Evolutionary conservation across 2,329 filamentous ascomycete genomes (phyloP).

Genomic region (Coniochaeta prunicola): DNA sequence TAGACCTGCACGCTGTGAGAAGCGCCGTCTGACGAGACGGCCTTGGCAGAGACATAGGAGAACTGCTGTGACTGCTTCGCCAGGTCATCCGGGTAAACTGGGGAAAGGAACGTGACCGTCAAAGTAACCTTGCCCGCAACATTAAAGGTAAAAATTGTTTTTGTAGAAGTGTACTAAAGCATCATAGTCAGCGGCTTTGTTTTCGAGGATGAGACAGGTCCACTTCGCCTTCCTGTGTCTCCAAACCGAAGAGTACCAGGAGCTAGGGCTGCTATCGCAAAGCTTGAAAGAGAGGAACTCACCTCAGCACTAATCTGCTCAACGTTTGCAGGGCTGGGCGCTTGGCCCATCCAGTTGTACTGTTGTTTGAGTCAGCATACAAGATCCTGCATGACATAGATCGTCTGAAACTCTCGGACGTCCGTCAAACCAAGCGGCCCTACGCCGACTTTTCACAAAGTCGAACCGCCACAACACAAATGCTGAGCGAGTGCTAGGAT

Average conservation of each 20-base stretch:
- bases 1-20: conserved; percentile 63
- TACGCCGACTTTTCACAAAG: background rate
- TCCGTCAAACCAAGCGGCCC: conserved; percentile 4
- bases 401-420: background rate
- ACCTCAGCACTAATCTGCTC: conserved; percentile 53
- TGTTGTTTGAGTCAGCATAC: background rate
- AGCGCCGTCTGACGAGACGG: conserved; percentile 53
- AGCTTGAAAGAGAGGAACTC: background rate
- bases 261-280: background rate
- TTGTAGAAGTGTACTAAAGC: conserved; percentile 59
- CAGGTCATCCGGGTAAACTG: conserved; percentile 59
- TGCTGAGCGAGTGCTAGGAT: conserved; percentile 13
- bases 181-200: background rate
- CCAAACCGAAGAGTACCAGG: background rate
- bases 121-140: conserved; percentile 54
- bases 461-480: background rate
- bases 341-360: conserved; percentile 63
- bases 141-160: conserved; percentile 61
- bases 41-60: conserved; percentile 61
- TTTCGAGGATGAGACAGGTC: background rate
- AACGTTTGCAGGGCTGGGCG: conserved; percentile 37
- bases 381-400: background rate
- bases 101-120: conserved; percentile 64
- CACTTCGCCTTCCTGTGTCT: background rate
- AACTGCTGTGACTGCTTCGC: conserved; percentile 62